A percentile compares a stretch with the other conserved stretches of the same genome.
Conservation (phyloP, 2,329 filamentous ascomycete genomes). For the Ophiostoma piceae region DNA sequence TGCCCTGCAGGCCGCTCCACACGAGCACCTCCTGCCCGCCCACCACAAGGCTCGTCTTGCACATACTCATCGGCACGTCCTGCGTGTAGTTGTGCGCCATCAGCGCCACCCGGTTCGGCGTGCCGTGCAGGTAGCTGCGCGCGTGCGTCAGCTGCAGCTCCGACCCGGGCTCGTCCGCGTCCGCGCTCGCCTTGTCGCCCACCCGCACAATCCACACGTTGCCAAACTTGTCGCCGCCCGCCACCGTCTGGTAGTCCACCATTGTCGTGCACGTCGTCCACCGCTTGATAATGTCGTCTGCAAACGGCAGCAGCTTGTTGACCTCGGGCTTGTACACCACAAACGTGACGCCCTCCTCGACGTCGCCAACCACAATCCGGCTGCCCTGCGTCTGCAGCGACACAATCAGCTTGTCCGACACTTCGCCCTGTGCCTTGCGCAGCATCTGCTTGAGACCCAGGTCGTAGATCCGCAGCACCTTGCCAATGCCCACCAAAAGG, state of each 20-base stretch:
- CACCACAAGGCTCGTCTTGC: conserved; percentile 83
- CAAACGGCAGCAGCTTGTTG: conserved; percentile 89
- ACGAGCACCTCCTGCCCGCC: conserved; percentile 87
- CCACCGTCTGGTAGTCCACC: conserved; percentile 95
- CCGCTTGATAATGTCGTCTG: conserved; percentile 79
- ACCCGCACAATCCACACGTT: conserved; percentile 91
- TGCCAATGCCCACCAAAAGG: conserved; percentile 77
- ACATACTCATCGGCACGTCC: conserved; percentile 84
- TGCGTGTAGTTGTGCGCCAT: conserved; percentile 87
- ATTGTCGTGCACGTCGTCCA: conserved; percentile 90
- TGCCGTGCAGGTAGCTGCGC: conserved; percentile 81
- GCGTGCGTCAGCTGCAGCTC: conserved; percentile 89
- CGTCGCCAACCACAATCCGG: conserved; percentile 85
- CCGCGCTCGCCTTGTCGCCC: conserved; percentile 76
- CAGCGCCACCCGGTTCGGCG: conserved; percentile 75
- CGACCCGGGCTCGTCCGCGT: conserved; percentile 86
- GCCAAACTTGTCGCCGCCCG: conserved; percentile 95
- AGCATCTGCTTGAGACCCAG: conserved; percentile 88
- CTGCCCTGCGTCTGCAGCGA: conserved; percentile 85
- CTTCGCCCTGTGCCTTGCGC: conserved; percentile 80
- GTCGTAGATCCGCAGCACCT: conserved; percentile 80
- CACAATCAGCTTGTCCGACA: conserved; percentile 76
- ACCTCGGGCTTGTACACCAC: conserved; percentile 90
- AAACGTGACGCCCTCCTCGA: conserved; percentile 85
- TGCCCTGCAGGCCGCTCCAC: conserved; percentile 93